Conservation (phyloP, 345 rosid genomes). For the Brassica nigra region DNA sequence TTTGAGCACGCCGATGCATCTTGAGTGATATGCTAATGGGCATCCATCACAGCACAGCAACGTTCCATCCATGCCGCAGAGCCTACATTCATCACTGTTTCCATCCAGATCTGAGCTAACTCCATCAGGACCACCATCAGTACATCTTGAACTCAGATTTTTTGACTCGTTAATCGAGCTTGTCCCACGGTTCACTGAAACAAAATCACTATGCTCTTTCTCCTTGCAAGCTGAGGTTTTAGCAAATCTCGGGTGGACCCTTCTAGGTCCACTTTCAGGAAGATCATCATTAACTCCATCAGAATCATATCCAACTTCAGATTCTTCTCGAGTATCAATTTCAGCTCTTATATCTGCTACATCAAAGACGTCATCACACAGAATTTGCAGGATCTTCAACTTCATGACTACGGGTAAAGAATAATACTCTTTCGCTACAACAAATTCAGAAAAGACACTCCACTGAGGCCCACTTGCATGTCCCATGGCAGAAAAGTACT, state of each 20-base stretch:
- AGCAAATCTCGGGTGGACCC: slow-evolving; percentile 72
- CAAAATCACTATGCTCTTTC: slow-evolving; percentile 55
- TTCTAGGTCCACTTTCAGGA: slow-evolving; percentile 67
- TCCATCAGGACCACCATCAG: slow-evolving; percentile 44
- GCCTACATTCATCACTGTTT: slow-evolving; percentile 92
- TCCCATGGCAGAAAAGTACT: slow-evolving; percentile 79
- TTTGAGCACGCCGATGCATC: slow-evolving; percentile 89
- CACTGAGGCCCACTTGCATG: slow-evolving; percentile 61
- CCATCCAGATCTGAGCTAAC: slow-evolving; percentile 59
- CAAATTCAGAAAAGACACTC: slow-evolving; percentile 60
- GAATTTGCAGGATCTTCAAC: slow-evolving; percentile 80
- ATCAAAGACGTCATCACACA: slow-evolving; percentile 83
- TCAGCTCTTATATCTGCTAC: slow-evolving; percentile 71
- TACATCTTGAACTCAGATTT: slow-evolving; percentile 40
- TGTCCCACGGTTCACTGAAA: slow-evolving; percentile 45
- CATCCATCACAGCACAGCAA: slow-evolving; percentile 97
- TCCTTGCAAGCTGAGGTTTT: slow-evolving; percentile 77
- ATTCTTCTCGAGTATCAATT: slow-evolving; percentile 71
- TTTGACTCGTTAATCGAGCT: slow-evolving; percentile 46
- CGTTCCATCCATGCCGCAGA: slow-evolving; percentile 95
- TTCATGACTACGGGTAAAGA: slow-evolving; percentile 62
- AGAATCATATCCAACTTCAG: slow-evolving; percentile 78
- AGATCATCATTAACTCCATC: slow-evolving; percentile 52
- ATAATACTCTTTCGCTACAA: slow-evolving; percentile 69
- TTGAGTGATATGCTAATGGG: slow-evolving; percentile 90